Evolutionary conservation across 2,329 filamentous ascomycete species (phyloP).

Genomic region (Sphaerostilbella broomeana): DNA sequence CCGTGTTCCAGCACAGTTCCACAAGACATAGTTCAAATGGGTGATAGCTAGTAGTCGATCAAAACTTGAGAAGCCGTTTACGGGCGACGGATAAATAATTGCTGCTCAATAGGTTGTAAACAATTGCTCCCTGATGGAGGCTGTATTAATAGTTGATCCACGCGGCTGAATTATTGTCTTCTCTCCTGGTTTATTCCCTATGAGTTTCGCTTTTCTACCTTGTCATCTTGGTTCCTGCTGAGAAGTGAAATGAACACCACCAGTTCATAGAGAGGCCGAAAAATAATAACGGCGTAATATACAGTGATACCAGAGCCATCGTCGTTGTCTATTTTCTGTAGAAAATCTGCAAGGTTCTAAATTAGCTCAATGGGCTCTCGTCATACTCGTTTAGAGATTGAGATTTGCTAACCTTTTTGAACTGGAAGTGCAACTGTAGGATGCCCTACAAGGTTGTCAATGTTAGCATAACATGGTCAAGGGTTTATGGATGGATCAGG

Average conservation of each 20-base stretch:
- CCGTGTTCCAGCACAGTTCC: not conserved
- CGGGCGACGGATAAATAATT: not conserved
- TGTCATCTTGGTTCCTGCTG: not conserved
- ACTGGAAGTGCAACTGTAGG: constrained; percentile 93
- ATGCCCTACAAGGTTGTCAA: constrained; percentile 58
- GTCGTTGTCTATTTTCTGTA: constrained; percentile 42
- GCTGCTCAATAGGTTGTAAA: too few relatives aligned
- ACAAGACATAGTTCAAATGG: not conserved
- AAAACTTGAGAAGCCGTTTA: not conserved
- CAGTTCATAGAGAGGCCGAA: too few relatives aligned
- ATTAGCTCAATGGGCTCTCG: constrained; percentile 13
- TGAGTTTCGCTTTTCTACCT: not conserved
- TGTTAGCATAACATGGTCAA: constrained; percentile 12
- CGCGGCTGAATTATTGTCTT: too few relatives aligned
- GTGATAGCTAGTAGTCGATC: not conserved
- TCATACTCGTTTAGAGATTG: not conserved
- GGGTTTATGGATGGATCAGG: not conserved
- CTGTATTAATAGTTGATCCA: too few relatives aligned
- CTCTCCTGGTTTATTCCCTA: too few relatives aligned
- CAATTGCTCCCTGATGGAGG: too few relatives aligned
- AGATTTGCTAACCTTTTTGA: constrained; percentile 71
- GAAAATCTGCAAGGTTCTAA: constrained; percentile 40
- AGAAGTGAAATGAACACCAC: too few relatives aligned
- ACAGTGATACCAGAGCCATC: too few relatives aligned
- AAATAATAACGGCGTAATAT: too few relatives aligned